These are phyloP conservation scores for Neolentinus lepideus DNA, from an alignment of 1,284 basidiomycete species.

Conservation along the genomic window DNA sequence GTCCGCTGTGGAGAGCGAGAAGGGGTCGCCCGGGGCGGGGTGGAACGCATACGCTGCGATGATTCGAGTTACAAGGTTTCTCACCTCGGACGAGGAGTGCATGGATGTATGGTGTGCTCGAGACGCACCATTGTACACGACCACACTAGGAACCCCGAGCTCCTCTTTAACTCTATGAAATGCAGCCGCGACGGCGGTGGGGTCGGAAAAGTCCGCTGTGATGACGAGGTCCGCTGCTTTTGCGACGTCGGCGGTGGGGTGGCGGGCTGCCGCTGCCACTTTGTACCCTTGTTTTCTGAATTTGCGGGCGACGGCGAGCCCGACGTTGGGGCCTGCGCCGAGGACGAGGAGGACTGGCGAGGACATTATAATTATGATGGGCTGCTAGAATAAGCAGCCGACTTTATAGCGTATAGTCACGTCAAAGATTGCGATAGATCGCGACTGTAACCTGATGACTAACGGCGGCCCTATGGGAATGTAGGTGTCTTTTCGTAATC, in stretches of 20 bases:
- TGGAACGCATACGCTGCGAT: neutral
- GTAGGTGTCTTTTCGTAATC: too few species aligned
- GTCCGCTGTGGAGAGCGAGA: neutral
- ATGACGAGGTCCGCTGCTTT: neutral
- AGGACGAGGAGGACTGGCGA: neutral
- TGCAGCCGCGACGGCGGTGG: neutral
- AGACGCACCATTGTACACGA: constrained; percentile 1
- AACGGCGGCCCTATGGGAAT: too few species aligned
- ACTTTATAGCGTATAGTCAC: too few species aligned
- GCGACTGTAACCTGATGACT: too few species aligned
- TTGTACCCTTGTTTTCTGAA: neutral
- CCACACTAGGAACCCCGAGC: neutral
- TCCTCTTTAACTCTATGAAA: neutral
- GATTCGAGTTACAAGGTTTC: too few species aligned
- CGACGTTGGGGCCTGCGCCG: neutral
- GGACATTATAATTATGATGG: neutral
- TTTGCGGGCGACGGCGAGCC: neutral
- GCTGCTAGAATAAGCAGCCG: too few species aligned
- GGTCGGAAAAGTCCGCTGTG: neutral
- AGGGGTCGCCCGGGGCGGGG: neutral
- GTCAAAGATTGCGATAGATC: too few species aligned
- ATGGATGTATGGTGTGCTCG: too few species aligned
- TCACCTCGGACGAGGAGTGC: neutral
- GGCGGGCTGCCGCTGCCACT: neutral
- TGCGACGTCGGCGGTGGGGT: neutral